phyloP scores from a whole-genome alignment of 2,329 filamentous ascomycete species.

The Paracoccidioides brasiliensis region DNA sequence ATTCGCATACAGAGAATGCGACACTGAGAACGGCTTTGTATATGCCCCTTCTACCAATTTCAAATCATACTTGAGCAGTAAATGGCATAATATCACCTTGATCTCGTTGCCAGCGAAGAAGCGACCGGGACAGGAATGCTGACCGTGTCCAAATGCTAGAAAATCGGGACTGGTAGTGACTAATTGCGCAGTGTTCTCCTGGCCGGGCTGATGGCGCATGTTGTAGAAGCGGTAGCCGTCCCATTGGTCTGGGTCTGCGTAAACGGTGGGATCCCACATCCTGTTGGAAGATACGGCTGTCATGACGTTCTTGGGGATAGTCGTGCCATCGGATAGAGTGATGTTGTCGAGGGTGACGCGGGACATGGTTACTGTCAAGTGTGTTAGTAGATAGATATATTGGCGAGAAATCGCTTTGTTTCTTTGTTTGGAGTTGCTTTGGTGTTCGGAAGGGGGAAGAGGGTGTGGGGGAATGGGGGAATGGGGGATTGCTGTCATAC shows the following conservation, averaged over 20 bases:
- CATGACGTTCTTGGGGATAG: conserved; percentile 19
- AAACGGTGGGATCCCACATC: conserved; percentile 19
- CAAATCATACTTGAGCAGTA: conserved; percentile 43
- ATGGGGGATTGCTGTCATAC: conserved; percentile 11
- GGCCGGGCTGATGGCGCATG: conserved; percentile 18
- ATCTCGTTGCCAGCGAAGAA: conserved; percentile 46
- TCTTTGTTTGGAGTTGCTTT: not conserved
- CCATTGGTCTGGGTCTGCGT: conserved; percentile 18
- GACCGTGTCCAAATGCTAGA: conserved; percentile 26
- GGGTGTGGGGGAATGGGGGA: not conserved
- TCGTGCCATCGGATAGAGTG: conserved; percentile 19
- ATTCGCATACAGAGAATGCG: conserved; percentile 30
- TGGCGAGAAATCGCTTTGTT: not conserved
- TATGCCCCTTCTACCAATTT: conserved; percentile 26
- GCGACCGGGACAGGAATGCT: conserved; percentile 36
- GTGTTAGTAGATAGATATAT: not conserved
- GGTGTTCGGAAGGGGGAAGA: not conserved
- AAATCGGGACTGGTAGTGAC: conserved; percentile 20
- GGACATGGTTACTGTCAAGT: conserved; percentile 15
- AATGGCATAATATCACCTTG: conserved; percentile 41
- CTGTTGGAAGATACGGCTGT: conserved; percentile 16
- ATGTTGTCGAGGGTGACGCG: conserved; percentile 15
- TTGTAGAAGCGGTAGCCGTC: conserved; percentile 25
- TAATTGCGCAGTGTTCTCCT: conserved; percentile 20
- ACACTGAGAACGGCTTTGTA: conserved; percentile 34